Conservation (phyloP, 495 filamentous ascomycete genomes). For the Umbilicaria muhlenbergii region DNA sequence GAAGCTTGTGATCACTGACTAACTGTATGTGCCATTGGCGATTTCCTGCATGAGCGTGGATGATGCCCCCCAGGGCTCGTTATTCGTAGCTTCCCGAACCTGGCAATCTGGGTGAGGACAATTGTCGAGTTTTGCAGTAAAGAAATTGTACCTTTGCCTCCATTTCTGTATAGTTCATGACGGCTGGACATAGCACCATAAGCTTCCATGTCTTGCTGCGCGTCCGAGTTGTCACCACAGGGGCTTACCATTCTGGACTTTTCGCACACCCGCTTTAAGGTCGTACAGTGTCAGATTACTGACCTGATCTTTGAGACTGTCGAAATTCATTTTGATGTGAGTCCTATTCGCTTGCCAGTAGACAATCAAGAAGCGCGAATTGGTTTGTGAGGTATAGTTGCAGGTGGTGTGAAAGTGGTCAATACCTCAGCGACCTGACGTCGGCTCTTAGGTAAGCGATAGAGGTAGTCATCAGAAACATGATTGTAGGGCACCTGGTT, state of each 20-base stretch:
- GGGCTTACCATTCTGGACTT: slow-evolving; percentile 88
- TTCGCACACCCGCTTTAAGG: slow-evolving; percentile 89
- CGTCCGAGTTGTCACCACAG: neutral
- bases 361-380: no score
- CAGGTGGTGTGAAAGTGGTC: no score
- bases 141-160: slow-evolving; percentile 63
- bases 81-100: slow-evolving; percentile 95
- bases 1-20: slow-evolving; percentile 42
- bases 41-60: slow-evolving; percentile 93
- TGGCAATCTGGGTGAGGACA: slow-evolving; percentile 20
- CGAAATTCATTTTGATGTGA: slow-evolving; percentile 56
- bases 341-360: no score
- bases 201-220: slow-evolving; percentile 5
- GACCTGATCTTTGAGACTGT: slow-evolving; percentile 72
- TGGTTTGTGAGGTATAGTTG: no score
- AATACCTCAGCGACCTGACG: no score
- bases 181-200: slow-evolving; percentile 39
- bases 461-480: no score
- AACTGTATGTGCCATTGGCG: slow-evolving; percentile 93
- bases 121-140: neutral
- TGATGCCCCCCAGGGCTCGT: slow-evolving; percentile 92
- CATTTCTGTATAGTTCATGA: slow-evolving; percentile 99
- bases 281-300: slow-evolving; percentile 93
- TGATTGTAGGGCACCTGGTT: no score
- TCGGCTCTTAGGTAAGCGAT: no score